A percentile compares a stretch with the other conserved stretches of the same genome.
Evolutionary conservation across 1,284 basidiomycete genomes (phyloP).

Genomic region (Ustilago crameri): DNA sequence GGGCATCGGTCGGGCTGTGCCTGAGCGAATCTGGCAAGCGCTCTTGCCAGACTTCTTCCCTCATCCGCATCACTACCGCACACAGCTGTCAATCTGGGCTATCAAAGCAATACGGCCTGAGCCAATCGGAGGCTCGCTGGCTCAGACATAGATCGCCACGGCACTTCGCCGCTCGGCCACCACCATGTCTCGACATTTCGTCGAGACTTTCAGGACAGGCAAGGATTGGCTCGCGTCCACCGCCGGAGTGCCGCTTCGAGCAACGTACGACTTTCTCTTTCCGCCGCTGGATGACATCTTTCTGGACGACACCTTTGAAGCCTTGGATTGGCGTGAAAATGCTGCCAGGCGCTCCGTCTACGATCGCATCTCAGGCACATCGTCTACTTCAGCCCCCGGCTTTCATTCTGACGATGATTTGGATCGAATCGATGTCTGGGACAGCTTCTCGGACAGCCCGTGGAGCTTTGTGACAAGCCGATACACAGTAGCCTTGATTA

Average conservation of each 20-base stretch:
- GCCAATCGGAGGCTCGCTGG: no score
- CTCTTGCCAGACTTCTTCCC: neutral
- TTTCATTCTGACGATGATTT: slow-evolving; percentile 9
- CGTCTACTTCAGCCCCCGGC: slow-evolving; percentile 5
- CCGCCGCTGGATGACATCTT: slow-evolving; percentile 32
- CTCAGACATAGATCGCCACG: neutral
- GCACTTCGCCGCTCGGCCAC: slow-evolving; percentile 1
- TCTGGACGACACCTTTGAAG: slow-evolving; percentile 10
- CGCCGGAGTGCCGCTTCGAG: slow-evolving; percentile 24
- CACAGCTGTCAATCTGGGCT: no score
- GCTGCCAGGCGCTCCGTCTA: slow-evolving; percentile 11
- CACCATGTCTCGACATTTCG: slow-evolving; percentile 26
- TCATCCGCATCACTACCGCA: no score
- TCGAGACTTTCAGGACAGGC: slow-evolving; percentile 19
- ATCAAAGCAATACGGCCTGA: no score
- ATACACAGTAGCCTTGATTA: slow-evolving; percentile 51
- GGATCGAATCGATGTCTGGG: slow-evolving; percentile 33
- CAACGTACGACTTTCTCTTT: slow-evolving; percentile 42
- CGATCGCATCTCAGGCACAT: slow-evolving; percentile 4
- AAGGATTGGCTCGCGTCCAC: slow-evolving; percentile 23
- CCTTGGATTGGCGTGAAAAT: slow-evolving; percentile 13
- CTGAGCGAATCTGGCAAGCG: neutral
- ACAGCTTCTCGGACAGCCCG: slow-evolving; percentile 46
- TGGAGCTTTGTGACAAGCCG: slow-evolving; percentile 61
- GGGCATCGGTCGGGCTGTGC: neutral